These are phyloP conservation scores for Suillus spraguei DNA, from an alignment of 768 basidiomycete species.

Conservation along the genomic window DNA sequence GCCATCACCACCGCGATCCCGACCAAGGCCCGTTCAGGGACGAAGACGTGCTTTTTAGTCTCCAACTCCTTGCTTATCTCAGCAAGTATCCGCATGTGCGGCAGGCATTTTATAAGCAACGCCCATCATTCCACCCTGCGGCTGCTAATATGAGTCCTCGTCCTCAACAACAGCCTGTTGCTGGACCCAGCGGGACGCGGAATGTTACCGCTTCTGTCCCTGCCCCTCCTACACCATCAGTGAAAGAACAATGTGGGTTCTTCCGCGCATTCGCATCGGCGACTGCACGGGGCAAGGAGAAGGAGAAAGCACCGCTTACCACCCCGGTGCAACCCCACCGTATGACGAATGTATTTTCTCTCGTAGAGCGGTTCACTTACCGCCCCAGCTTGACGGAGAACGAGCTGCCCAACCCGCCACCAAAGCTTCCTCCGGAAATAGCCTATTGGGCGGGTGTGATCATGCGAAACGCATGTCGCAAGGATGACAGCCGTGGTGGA, in stretches of 20 bases:
- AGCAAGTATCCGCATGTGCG: conserved; percentile 98
- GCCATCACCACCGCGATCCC: conserved; percentile 40
- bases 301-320: conserved; percentile 37
- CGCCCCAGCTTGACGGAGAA: conserved; percentile 84
- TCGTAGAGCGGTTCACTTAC: conserved; percentile 97
- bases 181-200: conserved; percentile 29
- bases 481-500: conserved; percentile 91
- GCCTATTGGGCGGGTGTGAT: conserved; percentile 99
- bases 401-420: conserved; percentile 67
- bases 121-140: conserved; percentile 81
- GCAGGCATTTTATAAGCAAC: conserved; percentile 91
- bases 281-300: conserved; percentile 51
- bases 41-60: conserved; percentile 87
- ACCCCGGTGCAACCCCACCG: conserved; percentile 33
- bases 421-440: conserved; percentile 83
- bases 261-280: conserved; percentile 48
- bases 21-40: conserved; percentile 81
- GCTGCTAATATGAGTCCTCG: conserved; percentile 45
- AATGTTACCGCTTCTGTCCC: background rate
- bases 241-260: conserved; percentile 42
- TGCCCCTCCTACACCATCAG: conserved; percentile 17
- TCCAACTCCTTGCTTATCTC: conserved; percentile 94
- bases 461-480: conserved; percentile 98
- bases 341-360: conserved; percentile 91
- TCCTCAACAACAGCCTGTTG: conserved; percentile 24